Conservation (phyloP, 495 filamentous ascomycete genomes). For the Daldinia grandis region DNA sequence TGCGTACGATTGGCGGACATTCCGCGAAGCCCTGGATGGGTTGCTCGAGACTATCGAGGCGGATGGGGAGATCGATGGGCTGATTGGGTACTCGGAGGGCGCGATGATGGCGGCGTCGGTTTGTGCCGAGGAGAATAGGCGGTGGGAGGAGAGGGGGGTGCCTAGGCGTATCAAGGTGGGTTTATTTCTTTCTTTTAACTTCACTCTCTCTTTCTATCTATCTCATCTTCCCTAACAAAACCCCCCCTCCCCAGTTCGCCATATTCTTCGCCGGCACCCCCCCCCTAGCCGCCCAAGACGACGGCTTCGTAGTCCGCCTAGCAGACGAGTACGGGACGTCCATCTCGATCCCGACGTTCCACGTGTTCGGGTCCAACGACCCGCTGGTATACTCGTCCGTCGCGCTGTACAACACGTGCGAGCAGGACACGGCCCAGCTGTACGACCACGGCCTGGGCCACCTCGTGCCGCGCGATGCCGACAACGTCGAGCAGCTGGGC, state of each 20-base stretch:
- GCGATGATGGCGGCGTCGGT: slow-evolving; percentile 59
- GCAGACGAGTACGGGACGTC: slow-evolving; percentile 56
- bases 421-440: slow-evolving; percentile 56
- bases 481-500: slow-evolving; percentile 55
- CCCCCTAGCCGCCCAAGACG: slow-evolving; percentile 55
- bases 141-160: slow-evolving; percentile 48
- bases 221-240: background rate
- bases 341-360: slow-evolving; percentile 63
- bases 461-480: slow-evolving; percentile 59
- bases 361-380: slow-evolving; percentile 66
- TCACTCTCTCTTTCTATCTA: background rate
- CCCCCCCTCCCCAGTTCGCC: slow-evolving; percentile 49
- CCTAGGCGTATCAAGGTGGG: slow-evolving; percentile 56
- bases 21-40: slow-evolving; percentile 46
- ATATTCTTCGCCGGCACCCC: slow-evolving; percentile 65
- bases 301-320: slow-evolving; percentile 46
- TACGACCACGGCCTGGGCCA: slow-evolving; percentile 68
- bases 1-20: slow-evolving; percentile 40
- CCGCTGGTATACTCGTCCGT: slow-evolving; percentile 61
- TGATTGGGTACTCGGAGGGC: slow-evolving; percentile 65
- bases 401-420: slow-evolving; percentile 66
- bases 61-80: slow-evolving; percentile 54
- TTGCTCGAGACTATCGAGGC: slow-evolving; percentile 50
- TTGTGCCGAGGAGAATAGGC: slow-evolving; percentile 58
- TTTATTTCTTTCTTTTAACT: background rate